Evolutionary conservation across 257 asterid genomes (phyloP).

Genomic region (Cynanchum wilfordii): DNA sequence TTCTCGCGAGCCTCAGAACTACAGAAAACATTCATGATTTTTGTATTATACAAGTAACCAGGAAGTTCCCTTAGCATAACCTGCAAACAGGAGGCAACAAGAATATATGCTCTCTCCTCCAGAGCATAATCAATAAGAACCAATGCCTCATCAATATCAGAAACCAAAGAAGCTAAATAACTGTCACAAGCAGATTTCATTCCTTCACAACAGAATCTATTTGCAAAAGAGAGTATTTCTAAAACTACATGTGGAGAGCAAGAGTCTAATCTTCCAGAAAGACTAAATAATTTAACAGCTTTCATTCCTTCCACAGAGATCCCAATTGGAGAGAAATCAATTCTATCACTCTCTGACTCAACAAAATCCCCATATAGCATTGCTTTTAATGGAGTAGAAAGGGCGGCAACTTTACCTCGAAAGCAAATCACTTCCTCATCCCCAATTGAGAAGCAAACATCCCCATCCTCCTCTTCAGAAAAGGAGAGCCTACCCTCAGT

Average conservation of each 20-base stretch:
- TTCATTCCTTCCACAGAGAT: conserved; percentile 39
- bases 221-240: conserved; percentile 44
- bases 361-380: conserved; percentile 42
- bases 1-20: conserved; percentile 40
- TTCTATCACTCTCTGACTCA: conserved; percentile 32
- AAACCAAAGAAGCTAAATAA: conserved; percentile 37
- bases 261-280: conserved; percentile 27
- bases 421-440: conserved; percentile 30
- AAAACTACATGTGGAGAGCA: conserved; percentile 30
- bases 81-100: conserved; percentile 47
- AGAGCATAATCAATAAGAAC: conserved; percentile 43
- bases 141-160: conserved; percentile 40
- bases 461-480: conserved; percentile 23
- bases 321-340: conserved; percentile 42
- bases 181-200: conserved; percentile 42
- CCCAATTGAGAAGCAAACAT: conserved; percentile 35
- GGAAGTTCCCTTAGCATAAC: conserved; percentile 46
- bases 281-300: conserved; percentile 35
- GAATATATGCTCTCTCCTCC: conserved; percentile 43
- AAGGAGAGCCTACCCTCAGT: conserved; percentile 10
- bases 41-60: conserved; percentile 32
- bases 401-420: conserved; percentile 45
- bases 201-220: conserved; percentile 47
- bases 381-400: conserved; percentile 37
- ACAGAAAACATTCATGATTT: conserved; percentile 36